A percentile compares a stretch with the other conserved stretches of the same genome.
phyloP scores from a whole-genome alignment of 2,329 filamentous ascomycete species.

The Ampelomyces quisqualis region DNA sequence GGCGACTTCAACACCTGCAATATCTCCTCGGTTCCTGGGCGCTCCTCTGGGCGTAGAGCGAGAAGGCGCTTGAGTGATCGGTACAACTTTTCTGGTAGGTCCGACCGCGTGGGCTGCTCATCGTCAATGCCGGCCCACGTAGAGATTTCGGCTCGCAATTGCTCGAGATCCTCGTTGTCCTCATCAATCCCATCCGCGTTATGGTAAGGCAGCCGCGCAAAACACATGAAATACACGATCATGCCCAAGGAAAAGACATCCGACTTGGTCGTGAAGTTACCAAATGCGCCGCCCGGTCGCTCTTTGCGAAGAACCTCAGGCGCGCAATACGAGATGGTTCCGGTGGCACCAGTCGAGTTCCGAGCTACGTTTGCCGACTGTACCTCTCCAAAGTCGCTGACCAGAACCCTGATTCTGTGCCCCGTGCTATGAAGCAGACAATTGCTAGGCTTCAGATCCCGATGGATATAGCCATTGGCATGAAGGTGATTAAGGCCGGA shows the following conservation, averaged over 20 bases:
- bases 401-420: conserved; percentile 72
- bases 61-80: conserved; percentile 78
- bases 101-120: conserved; percentile 70
- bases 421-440: conserved; percentile 82
- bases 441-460: conserved; percentile 94
- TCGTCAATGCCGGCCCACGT: conserved; percentile 86
- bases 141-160: conserved; percentile 80
- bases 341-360: conserved; percentile 89
- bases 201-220: conserved; percentile 80
- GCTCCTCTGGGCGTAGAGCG: conserved; percentile 70
- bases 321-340: conserved; percentile 96
- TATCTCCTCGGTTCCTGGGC: conserved; percentile 85
- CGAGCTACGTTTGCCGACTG: conserved; percentile 78
- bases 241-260: conserved; percentile 98
- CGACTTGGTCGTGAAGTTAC: conserved; percentile 94
- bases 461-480: conserved; percentile 87
- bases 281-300: conserved; percentile 66
- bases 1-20: conserved; percentile 73
- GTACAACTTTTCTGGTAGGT: conserved; percentile 85
- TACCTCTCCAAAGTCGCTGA: conserved; percentile 97
- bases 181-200: conserved; percentile 84
- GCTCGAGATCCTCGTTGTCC: conserved; percentile 86
- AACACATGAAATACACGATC: conserved; percentile 98
- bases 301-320: conserved; percentile 81
- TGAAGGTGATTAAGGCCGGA: conserved; percentile 90